Evolutionary conservation across 2,329 filamentous ascomycete species (phyloP).

Genomic region (Pyricularia grisea): DNA sequence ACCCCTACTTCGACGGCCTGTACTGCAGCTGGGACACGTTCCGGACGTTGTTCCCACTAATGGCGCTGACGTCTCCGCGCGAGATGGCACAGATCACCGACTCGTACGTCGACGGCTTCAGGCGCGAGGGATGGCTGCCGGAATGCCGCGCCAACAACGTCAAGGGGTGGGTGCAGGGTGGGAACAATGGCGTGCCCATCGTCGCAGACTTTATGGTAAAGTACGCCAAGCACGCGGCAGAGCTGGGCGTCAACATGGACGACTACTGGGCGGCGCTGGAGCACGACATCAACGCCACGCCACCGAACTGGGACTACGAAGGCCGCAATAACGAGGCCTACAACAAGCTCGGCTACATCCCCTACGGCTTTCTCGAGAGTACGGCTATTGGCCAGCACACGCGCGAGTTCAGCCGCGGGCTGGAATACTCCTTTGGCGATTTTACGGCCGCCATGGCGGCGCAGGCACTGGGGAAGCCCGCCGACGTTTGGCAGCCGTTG

Average conservation of each 20-base stretch:
- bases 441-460: background rate
- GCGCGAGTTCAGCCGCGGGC: constrained; percentile 4
- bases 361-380: constrained; percentile 17
- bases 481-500: background rate
- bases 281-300: constrained; percentile 1
- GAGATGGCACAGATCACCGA: constrained; percentile 55
- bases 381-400: constrained; percentile 43
- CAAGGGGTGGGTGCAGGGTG: constrained; percentile 59
- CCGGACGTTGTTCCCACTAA: constrained; percentile 53
- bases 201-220: constrained; percentile 47
- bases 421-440: background rate
- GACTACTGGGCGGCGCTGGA: constrained; percentile 1
- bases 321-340: constrained; percentile 62
- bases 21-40: constrained; percentile 54
- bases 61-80: constrained; percentile 55
- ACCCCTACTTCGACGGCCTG: constrained; percentile 48
- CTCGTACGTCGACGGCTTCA: constrained; percentile 60
- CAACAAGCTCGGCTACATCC: constrained; percentile 6
- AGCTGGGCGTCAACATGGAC: constrained; percentile 35
- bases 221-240: constrained; percentile 45
- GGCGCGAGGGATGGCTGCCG: constrained; percentile 55
- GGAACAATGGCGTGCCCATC: constrained; percentile 60
- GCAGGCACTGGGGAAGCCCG: background rate
- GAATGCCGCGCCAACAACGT: constrained; percentile 61
- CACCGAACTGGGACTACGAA: constrained; percentile 43